Evolutionary conservation across 2,329 filamentous ascomycete species (phyloP).

Genomic region (Epichloe uncinata): DNA sequence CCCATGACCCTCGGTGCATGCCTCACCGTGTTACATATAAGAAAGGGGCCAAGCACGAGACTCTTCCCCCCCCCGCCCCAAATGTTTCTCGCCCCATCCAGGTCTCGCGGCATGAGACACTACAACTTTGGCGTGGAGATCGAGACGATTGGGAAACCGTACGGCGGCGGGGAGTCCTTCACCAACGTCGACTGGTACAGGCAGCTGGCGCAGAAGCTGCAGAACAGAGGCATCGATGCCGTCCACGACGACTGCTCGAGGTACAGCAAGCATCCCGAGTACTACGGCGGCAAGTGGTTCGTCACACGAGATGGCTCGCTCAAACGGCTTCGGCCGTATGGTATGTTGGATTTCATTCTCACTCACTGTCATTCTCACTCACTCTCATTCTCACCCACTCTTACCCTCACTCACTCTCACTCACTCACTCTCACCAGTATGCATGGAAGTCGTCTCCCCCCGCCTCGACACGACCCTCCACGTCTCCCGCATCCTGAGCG

Average conservation of each 20-base stretch:
- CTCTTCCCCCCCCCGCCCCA: not conserved
- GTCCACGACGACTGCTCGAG: constrained; percentile 24
- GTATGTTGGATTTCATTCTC: constrained; percentile 12
- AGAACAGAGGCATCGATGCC: constrained; percentile 24
- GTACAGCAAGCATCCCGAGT: constrained; percentile 28
- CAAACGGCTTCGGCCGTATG: constrained; percentile 22
- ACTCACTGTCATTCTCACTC: not conserved
- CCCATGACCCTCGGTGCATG: too few relatives aligned
- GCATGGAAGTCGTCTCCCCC: constrained; percentile 29
- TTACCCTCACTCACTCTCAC: not conserved
- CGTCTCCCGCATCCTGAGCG: constrained; percentile 20
- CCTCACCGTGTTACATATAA: too few relatives aligned
- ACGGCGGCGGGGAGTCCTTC: constrained; percentile 23
- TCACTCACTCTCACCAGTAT: constrained; percentile 14
- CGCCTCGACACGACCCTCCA: constrained; percentile 22
- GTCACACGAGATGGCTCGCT: constrained; percentile 27
- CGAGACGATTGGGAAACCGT: constrained; percentile 24
- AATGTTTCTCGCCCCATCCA: not conserved
- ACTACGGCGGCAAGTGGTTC: constrained; percentile 29
- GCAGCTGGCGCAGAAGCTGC: constrained; percentile 24
- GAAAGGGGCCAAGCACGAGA: too few relatives aligned
- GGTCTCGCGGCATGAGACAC: constrained; percentile 11
- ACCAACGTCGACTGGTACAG: constrained; percentile 27
- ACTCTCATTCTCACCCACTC: not conserved
- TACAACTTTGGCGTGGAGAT: constrained; percentile 29